Percentiles rank a stretch among this genome's conserved stretches.
Conservation (phyloP, 306 rosid species). For the Alnus glutinosa region DNA sequence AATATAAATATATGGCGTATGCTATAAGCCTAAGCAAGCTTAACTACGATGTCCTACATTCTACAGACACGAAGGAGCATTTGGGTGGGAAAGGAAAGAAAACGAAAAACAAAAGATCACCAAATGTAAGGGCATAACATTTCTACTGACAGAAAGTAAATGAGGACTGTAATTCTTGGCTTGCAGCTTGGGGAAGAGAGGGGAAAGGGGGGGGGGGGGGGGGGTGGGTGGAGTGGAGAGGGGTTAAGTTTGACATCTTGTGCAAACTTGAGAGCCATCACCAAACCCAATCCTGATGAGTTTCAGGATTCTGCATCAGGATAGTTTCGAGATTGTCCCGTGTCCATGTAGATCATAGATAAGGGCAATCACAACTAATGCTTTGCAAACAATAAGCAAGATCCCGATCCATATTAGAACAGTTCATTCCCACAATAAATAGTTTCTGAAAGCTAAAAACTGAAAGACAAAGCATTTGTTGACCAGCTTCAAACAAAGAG, state of each 20-base stretch:
- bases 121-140: neutral
- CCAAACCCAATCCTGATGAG: conserved; percentile 4
- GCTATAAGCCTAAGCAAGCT: neutral
- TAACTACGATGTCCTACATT: neutral
- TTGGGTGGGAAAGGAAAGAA: neutral
- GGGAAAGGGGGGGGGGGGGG: no score
- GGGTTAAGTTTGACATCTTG: no score
- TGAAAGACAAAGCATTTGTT: neutral
- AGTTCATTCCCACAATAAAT: neutral
- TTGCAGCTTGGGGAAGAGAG: neutral
- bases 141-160: neutral
- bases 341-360: neutral
- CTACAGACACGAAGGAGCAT: neutral
- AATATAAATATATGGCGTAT: neutral
- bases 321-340: no score
- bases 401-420: neutral
- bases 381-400: neutral
- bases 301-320: neutral
- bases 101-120: neutral
- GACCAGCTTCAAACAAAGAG: neutral
- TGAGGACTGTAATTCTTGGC: neutral
- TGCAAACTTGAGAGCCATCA: neutral
- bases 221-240: neutral
- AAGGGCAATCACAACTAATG: neutral
- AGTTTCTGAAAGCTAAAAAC: neutral